A percentile compares a stretch with the other conserved stretches of the same genome.
Evolutionary conservation across 139 green algal genomes (phyloP).

Genomic region (Chlamydomonas schloesseri): DNA sequence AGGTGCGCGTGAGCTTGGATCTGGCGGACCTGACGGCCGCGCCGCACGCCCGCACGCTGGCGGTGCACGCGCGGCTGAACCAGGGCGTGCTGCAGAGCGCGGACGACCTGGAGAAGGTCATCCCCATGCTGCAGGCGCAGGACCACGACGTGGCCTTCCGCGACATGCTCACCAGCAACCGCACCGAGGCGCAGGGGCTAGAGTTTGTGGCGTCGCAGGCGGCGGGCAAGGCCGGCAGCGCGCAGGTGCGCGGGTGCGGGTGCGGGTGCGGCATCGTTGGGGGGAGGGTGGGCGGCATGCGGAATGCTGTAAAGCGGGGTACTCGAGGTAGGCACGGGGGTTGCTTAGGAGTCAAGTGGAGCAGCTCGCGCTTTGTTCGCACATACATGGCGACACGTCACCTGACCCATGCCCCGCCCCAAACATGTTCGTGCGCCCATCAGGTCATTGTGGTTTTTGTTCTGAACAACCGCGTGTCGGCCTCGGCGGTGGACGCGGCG

Average conservation of each 20-base stretch:
- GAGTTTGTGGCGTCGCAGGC: constrained; percentile 32
- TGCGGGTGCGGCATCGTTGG: too few relatives aligned
- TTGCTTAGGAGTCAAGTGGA: too few relatives aligned
- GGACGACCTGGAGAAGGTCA: constrained; percentile 43
- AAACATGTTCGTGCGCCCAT: too few relatives aligned
- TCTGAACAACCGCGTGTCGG: constrained; percentile 41
- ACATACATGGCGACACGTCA: too few relatives aligned
- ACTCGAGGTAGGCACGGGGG: too few relatives aligned
- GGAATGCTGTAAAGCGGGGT: too few relatives aligned
- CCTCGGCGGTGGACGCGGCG: constrained; percentile 25
- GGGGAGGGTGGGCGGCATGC: not conserved
- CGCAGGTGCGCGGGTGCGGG: not conserved
- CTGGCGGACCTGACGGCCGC: constrained; percentile 19
- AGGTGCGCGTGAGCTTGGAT: constrained; percentile 26
- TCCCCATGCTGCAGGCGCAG: constrained; percentile 48
- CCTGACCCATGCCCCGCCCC: too few relatives aligned
- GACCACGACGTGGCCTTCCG: constrained; percentile 52
- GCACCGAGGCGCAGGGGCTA: constrained; percentile 33
- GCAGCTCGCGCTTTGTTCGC: too few relatives aligned
- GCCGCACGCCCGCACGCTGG: constrained; percentile 24
- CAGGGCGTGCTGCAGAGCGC: constrained; percentile 17
- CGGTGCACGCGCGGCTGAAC: constrained; percentile 6
- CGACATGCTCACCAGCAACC: constrained; percentile 28
- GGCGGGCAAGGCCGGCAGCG: constrained; percentile 12
- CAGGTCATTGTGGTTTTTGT: constrained; percentile 47